Base-by-base conservation (phyloP, 768 basidiomycete genomes). In the Leucocoprinus birnbaumii region DNA sequence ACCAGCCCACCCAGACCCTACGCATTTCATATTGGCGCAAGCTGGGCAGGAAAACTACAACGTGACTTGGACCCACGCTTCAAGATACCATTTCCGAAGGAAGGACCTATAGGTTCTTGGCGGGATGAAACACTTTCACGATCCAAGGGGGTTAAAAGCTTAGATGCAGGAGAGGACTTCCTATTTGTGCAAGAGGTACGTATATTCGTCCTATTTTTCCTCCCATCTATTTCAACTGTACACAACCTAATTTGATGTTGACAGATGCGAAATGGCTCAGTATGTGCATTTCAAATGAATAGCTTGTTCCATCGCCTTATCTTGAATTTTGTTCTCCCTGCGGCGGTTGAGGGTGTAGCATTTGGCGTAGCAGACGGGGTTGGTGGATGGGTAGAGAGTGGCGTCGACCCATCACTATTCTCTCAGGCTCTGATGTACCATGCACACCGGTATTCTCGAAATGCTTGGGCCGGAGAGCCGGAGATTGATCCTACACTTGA, bases 361-460 rank as follows among this genome's bases (percentile, higher is more conserved):
- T 76, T 97, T 51, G 93, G 91, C 35, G 82, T 97, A 3, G 91
- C 94, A 37, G 94, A 98, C 62, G 94, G 94, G 18, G 94, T 97
- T 3, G 94, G 94, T 1, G 94, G 94, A 18, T 98, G 95, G 95
- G 80, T 83, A 46, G 82, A 86, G 35, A 80, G 82, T 24, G 89
- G 91, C 14, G 81, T 91, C 50, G 93, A 97, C 69, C 92, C 92
- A 1, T 86, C 92, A 0, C 73, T 95, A 43, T 98, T 95, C 73
- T 86, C 93, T 1, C 94, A 97, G 71, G 83, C 91, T 0, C 73
- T 98, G 48, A 94, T 95, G 89, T 94, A 86, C 68, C 86, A 90
- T 68, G 85, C 90, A 2, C 82, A 87, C 66, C 79, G 82, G 44
- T 89, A 86, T 65, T 82, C 86, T 10, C 78, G 79, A 58, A 80